Percentiles rank a stretch among this genome's conserved stretches.
These are phyloP conservation scores for Zygosaccharomyces gambellarensis DNA, from an alignment of 805 yeast genomes.

Conservation along the genomic window DNA sequence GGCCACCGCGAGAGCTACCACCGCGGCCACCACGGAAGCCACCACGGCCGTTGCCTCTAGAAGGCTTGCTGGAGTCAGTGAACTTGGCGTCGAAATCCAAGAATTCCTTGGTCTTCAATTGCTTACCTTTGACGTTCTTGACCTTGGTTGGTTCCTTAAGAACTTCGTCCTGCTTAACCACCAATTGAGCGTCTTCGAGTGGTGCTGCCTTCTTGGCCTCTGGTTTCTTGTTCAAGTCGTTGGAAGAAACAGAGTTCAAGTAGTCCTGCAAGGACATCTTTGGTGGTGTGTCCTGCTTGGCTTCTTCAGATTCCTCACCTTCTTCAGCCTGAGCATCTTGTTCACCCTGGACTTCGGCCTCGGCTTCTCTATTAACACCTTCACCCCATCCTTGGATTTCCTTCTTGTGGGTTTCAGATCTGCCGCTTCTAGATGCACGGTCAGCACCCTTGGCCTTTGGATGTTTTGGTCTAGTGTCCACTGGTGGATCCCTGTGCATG, in stretches of 20 bases:
- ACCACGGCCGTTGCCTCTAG: conserved; percentile 33
- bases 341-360: conserved; percentile 53
- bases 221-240: conserved; percentile 48
- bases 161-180: conserved; percentile 60
- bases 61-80: conserved; percentile 49
- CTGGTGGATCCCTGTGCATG: conserved; percentile 50
- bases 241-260: conserved; percentile 60
- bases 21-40: conserved; percentile 34
- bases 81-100: conserved; percentile 72
- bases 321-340: conserved; percentile 47
- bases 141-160: conserved; percentile 55
- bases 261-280: conserved; percentile 79
- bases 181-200: conserved; percentile 47
- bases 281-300: conserved; percentile 45
- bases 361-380: conserved; percentile 58
- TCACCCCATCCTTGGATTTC: conserved; percentile 87
- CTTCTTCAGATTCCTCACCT: conserved; percentile 52
- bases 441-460: conserved; percentile 51
- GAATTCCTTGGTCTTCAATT: conserved; percentile 73
- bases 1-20: conserved; percentile 27
- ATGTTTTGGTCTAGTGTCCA: conserved; percentile 49
- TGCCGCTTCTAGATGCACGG: conserved; percentile 83
- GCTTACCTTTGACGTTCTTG: conserved; percentile 68
- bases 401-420: conserved; percentile 80
- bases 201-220: conserved; percentile 37